Conservation (phyloP, 2,329 filamentous ascomycete species). For the Ploettnerulaceae sp. region DNA sequence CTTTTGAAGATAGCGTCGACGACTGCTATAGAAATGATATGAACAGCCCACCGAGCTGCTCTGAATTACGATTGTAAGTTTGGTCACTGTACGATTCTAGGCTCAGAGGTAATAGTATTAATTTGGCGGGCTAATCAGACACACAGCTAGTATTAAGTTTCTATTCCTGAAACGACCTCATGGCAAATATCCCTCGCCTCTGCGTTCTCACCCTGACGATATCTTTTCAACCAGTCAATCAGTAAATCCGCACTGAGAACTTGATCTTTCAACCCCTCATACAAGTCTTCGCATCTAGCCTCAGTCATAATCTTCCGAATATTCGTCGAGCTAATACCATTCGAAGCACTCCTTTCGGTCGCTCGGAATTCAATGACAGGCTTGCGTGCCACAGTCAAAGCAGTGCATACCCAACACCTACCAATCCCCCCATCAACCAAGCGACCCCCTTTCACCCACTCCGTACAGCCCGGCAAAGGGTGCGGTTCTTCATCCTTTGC, state of each 20-base stretch:
- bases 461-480: background rate
- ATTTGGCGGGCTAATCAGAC: no score
- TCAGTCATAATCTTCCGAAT: conserved; percentile 6
- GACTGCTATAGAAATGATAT: no score
- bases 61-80: no score
- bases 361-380: conserved; percentile 1
- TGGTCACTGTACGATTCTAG: no score
- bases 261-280: background rate
- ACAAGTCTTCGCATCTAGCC: background rate
- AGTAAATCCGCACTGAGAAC: conserved; percentile 1
- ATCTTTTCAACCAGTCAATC: conserved; percentile 1
- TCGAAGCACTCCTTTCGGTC: background rate
- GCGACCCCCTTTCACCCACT: background rate
- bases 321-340: conserved; percentile 7
- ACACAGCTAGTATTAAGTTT: no score
- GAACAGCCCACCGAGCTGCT: no score
- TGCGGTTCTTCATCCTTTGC: background rate
- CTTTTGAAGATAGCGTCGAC: no score
- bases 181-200: no score
- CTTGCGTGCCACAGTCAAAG: conserved; percentile 1
- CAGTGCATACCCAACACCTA: background rate
- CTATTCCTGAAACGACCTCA: no score
- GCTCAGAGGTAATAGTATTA: no score
- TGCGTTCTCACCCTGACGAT: no score
- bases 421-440: background rate